Conservation (phyloP, 2,329 filamentous ascomycete species). For the Nothopassalora personata region DNA sequence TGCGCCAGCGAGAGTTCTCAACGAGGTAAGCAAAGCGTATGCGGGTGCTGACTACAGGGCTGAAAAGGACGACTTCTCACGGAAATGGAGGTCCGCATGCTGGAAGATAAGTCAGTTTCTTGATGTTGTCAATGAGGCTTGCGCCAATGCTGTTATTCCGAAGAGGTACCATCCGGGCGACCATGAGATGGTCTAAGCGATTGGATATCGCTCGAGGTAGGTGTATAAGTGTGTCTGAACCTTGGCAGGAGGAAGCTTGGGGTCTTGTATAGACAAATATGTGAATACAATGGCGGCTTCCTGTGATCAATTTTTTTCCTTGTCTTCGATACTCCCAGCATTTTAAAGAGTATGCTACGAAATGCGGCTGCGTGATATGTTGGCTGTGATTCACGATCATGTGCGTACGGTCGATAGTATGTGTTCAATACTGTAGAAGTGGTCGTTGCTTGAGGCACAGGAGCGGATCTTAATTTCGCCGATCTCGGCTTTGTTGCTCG, state of each 20-base stretch:
- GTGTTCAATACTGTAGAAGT: not conserved
- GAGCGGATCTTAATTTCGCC: not conserved
- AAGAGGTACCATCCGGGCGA: not conserved
- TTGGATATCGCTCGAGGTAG: not conserved
- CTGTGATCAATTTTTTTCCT: not conserved
- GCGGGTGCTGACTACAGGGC: not conserved
- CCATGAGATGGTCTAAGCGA: not conserved
- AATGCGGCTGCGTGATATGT: too few species aligned
- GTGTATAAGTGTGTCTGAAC: not conserved
- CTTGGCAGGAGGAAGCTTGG: not conserved
- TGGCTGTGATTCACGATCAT: not conserved
- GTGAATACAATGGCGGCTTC: not conserved
- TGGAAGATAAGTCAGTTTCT: not conserved
- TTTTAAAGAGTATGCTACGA: too few species aligned
- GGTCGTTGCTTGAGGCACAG: not conserved
- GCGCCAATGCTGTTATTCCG: not conserved
- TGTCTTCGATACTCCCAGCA: too few species aligned
- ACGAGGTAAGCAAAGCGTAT: not conserved
- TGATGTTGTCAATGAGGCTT: not conserved
- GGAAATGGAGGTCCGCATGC: not conserved
- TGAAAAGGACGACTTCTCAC: not conserved
- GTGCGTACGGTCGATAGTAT: not conserved
- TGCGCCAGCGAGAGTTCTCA: not conserved
- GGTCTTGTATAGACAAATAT: not conserved
- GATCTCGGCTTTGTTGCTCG: not conserved